These are phyloP conservation scores for Tritrichomonas musculus DNA, from an alignment of 208 protist species.

Conservation along the genomic window DNA sequence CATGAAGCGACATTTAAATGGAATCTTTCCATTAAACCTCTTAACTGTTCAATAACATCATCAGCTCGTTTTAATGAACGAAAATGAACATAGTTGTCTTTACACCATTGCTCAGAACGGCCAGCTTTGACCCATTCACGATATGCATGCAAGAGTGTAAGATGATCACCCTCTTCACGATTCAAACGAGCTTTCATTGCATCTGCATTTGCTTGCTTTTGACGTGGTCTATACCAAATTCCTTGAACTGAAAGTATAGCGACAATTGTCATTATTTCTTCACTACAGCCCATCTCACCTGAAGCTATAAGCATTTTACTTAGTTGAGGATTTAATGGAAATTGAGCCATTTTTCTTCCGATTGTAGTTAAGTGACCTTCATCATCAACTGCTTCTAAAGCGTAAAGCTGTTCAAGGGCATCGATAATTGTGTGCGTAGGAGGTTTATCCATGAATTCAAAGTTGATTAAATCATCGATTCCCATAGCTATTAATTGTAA, in stretches of 20 bases:
- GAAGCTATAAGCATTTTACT: slow-evolving; percentile 84
- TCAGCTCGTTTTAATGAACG: slow-evolving; percentile 79
- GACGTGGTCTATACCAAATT: slow-evolving; percentile 67
- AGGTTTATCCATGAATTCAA: slow-evolving; percentile 93
- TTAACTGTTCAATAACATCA: slow-evolving; percentile 89
- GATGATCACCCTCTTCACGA: slow-evolving; percentile 85
- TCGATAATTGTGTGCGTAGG: slow-evolving; percentile 49
- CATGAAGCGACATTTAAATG: slow-evolving; percentile 70
- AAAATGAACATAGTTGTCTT: slow-evolving; percentile 90
- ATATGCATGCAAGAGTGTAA: slow-evolving; percentile 89
- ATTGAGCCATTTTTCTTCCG: slow-evolving; percentile 75
- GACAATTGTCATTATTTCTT: slow-evolving; percentile 81
- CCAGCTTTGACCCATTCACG: slow-evolving; percentile 66
- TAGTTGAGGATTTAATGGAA: slow-evolving; percentile 90
- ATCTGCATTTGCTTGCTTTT: slow-evolving; percentile 78
- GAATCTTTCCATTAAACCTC: slow-evolving; percentile 79
- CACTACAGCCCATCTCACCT: slow-evolving; percentile 76
- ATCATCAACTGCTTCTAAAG: slow-evolving; percentile 84
- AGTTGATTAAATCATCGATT: slow-evolving; percentile 86
- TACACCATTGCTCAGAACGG: slow-evolving; percentile 82
- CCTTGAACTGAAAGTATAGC: slow-evolving; percentile 80
- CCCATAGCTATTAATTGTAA: slow-evolving; percentile 89
- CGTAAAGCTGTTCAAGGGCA: slow-evolving; percentile 64
- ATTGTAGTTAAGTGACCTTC: slow-evolving; percentile 85
- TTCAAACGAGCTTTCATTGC: slow-evolving; percentile 85